These are phyloP conservation scores for Cadophora gregata DNA, from an alignment of 2,329 filamentous ascomycete species.

Conservation along the genomic window DNA sequence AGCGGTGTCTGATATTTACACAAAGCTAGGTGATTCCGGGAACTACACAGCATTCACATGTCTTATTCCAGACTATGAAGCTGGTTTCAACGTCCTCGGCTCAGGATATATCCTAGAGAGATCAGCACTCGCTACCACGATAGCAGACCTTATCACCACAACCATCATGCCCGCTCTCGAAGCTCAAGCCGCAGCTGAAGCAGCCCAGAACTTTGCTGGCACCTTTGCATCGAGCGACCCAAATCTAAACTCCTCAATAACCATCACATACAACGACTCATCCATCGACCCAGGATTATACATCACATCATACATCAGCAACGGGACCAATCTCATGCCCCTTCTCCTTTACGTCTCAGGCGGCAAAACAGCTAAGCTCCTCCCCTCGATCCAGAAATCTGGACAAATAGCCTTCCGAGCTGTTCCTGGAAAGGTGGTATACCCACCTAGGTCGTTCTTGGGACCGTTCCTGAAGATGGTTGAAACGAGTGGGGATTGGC, in stretches of 20 bases:
- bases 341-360: neutral
- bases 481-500: neutral
- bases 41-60: slow-evolving; percentile 17
- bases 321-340: slow-evolving; percentile 24
- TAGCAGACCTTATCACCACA: slow-evolving; percentile 15
- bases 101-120: neutral
- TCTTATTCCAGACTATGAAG: slow-evolving; percentile 27
- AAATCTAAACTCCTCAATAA: slow-evolving; percentile 26
- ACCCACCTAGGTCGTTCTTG: neutral
- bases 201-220: slow-evolving; percentile 16
- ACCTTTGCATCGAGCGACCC: slow-evolving; percentile 14
- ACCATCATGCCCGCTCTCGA: slow-evolving; percentile 24
- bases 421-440: neutral
- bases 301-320: slow-evolving; percentile 19
- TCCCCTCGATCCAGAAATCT: neutral
- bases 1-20: slow-evolving; percentile 26
- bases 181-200: slow-evolving; percentile 21
- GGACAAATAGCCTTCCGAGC: neutral
- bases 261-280: slow-evolving; percentile 10
- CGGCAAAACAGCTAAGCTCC: neutral
- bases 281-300: slow-evolving; percentile 17
- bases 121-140: neutral
- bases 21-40: slow-evolving; percentile 24
- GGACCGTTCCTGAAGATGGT: slow-evolving; percentile 4
- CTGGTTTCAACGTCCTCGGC: slow-evolving; percentile 23